phyloP scores from a whole-genome alignment of 2,329 filamentous ascomycete species.

The Fusarium fujikuroi region DNA sequence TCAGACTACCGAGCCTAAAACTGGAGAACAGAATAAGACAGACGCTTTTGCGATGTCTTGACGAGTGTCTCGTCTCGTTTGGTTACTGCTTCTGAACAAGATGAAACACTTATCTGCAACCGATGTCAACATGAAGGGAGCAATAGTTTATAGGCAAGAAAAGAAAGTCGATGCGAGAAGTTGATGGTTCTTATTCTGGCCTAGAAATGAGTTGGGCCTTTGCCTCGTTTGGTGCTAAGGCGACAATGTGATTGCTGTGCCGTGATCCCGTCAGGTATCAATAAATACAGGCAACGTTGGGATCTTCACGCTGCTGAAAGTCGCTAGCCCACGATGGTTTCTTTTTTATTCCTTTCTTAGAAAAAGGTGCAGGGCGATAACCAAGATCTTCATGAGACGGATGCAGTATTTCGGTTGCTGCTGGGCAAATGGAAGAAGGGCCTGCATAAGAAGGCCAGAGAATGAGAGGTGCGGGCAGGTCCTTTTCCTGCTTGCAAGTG shows the following conservation, averaged over 20 bases:
- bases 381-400: conserved; percentile 11
- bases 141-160: background rate
- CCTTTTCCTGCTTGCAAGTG: background rate
- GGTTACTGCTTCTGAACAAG: background rate
- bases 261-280: conserved; percentile 23
- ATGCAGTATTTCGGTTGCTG: conserved; percentile 22
- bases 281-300: background rate
- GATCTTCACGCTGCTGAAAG: background rate
- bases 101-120: conserved; percentile 1
- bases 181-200: conserved; percentile 2
- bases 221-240: conserved; percentile 2
- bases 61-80: conserved; percentile 12
- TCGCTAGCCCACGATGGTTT: background rate
- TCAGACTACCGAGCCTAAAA: conserved; percentile 8
- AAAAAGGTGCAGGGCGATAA: conserved; percentile 7
- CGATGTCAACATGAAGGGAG: background rate
- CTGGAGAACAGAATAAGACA: background rate
- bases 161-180: background rate
- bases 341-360: background rate
- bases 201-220: conserved; percentile 7
- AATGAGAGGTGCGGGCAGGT: background rate
- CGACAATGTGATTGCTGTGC: conserved; percentile 19
- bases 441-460: conserved; percentile 1
- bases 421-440: conserved; percentile 9
- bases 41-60: conserved; percentile 13